phyloP scores from a whole-genome alignment of 352 stramenopile species.

The Globisporangium cylindrosporum region DNA sequence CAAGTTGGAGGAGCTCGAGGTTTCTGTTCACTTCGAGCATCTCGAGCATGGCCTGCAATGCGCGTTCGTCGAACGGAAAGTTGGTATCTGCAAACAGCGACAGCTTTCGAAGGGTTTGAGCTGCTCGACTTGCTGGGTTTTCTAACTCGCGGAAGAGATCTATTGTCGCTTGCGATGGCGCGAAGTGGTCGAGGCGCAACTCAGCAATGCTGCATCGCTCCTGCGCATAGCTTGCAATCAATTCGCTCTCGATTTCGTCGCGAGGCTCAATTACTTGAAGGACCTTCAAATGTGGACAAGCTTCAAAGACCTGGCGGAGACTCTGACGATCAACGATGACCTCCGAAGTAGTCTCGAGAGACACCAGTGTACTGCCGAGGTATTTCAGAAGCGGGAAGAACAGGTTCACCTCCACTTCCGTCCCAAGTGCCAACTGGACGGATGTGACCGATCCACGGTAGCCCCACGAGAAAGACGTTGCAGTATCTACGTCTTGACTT shows the following conservation, averaged over 20 bases:
- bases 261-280: background rate
- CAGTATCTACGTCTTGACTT: background rate
- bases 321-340: background rate
- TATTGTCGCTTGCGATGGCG: background rate
- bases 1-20: background rate
- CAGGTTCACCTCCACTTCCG: background rate
- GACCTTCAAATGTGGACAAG: background rate
- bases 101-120: background rate
- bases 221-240: background rate
- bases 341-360: background rate
- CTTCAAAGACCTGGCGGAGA: background rate
- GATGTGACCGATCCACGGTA: background rate
- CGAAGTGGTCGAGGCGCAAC: background rate
- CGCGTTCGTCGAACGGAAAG: background rate
- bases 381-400: background rate
- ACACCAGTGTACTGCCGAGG: background rate
- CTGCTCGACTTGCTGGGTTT: background rate
- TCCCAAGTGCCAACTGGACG: background rate
- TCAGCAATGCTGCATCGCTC: background rate
- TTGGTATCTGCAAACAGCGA: background rate
- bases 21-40: background rate
- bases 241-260: background rate
- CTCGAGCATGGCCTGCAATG: background rate
- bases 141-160: background rate
- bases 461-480: background rate